Percentiles rank a stretch among this genome's conserved stretches.
Evolutionary conservation across 2,329 filamentous ascomycete genomes (phyloP).

Genomic region (Leptosphaerulina australis): DNA sequence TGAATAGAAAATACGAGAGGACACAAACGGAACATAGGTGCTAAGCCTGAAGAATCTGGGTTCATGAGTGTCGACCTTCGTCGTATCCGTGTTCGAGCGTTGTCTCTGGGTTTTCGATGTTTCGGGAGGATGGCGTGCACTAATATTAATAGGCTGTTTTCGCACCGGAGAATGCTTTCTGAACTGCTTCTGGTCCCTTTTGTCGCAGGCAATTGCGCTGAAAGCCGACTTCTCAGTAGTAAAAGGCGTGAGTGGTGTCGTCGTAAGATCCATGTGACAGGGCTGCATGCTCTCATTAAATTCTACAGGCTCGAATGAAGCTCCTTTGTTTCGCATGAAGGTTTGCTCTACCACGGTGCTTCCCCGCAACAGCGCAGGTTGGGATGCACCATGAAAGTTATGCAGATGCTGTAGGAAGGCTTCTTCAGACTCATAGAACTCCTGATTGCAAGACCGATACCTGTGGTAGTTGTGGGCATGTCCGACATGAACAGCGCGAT

Average conservation of each 20-base stretch:
- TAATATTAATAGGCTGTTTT: constrained; percentile 23
- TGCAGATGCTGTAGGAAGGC: constrained; percentile 45
- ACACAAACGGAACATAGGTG: constrained; percentile 38
- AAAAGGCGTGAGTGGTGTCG: constrained; percentile 37
- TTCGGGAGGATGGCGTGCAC: neutral
- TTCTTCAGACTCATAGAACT: constrained; percentile 42
- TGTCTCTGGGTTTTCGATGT: constrained; percentile 26
- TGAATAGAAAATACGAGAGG: constrained; percentile 44
- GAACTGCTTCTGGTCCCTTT: constrained; percentile 2
- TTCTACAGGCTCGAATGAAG: constrained; percentile 44
- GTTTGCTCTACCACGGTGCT: constrained; percentile 42
- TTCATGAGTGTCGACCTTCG: constrained; percentile 24
- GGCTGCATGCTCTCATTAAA: constrained; percentile 43
- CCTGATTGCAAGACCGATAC: constrained; percentile 43
- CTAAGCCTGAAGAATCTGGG: constrained; percentile 45
- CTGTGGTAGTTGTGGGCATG: constrained; percentile 44
- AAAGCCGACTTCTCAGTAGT: constrained; percentile 16
- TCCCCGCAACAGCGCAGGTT: constrained; percentile 33
- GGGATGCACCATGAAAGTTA: constrained; percentile 40
- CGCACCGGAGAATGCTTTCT: constrained; percentile 23
- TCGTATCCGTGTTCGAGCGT: constrained; percentile 24
- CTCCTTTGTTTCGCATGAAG: constrained; percentile 45
- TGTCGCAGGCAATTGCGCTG: neutral
- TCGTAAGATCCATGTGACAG: constrained; percentile 34
- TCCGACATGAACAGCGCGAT: constrained; percentile 40